Evolutionary conservation across 2,329 filamentous ascomycete species (phyloP).

Genomic region (Botrytis byssoidea): DNA sequence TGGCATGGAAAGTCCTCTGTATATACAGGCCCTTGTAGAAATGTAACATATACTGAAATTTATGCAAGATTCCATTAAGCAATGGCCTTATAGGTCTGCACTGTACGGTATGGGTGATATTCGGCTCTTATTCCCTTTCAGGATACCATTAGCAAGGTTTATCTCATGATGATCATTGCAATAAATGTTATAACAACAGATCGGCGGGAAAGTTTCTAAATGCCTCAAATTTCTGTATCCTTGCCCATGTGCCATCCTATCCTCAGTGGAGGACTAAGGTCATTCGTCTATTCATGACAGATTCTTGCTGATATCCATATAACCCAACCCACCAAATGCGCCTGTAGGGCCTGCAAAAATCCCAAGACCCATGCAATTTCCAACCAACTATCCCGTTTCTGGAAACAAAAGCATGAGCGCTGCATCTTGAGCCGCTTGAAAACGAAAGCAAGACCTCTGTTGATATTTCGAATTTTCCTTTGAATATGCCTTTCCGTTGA

Average conservation of each 20-base stretch:
- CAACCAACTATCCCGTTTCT: neutral
- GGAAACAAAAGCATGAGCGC: neutral
- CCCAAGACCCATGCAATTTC: slow-evolving; percentile 3
- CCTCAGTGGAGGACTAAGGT: neutral
- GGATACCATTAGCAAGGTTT: neutral
- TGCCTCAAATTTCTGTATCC: slow-evolving; percentile 7
- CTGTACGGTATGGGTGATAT: neutral
- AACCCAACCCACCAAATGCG: slow-evolving; percentile 2
- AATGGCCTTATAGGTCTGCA: neutral
- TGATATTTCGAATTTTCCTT: too few species aligned
- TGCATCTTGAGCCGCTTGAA: neutral
- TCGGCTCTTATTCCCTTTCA: neutral
- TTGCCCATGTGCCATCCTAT: neutral
- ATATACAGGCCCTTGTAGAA: neutral
- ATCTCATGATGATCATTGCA: neutral
- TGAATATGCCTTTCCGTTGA: neutral
- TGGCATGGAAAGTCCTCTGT: neutral
- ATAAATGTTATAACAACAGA: neutral
- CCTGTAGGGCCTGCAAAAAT: neutral
- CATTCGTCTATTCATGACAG: neutral
- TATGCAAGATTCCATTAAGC: neutral
- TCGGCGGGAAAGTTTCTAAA: neutral
- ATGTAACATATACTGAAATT: neutral
- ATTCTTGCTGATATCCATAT: slow-evolving; percentile 6
- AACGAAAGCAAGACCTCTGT: neutral